Evolutionary conservation across 305 asterid species (phyloP).

Genomic region (Fraxinus velutina): DNA sequence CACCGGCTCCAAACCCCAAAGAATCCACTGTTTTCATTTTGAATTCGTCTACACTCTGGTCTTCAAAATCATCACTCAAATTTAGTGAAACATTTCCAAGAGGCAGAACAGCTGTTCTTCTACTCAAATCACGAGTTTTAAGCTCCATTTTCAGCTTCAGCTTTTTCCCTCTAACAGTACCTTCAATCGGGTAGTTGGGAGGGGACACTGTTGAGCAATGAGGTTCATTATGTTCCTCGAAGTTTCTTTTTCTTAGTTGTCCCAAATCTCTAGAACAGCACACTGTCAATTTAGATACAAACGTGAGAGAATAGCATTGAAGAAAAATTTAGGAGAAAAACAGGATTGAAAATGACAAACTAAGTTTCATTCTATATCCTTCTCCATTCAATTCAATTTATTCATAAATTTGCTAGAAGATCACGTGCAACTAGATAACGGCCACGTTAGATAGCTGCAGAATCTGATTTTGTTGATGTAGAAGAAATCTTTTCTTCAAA

Average conservation of each 20-base stretch:
- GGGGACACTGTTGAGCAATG: constrained; percentile 11
- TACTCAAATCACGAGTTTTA: not conserved
- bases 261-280: not conserved
- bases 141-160: constrained; percentile 19
- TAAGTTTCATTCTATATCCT: not conserved
- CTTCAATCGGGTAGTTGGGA: constrained; percentile 17
- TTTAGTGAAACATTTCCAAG: constrained; percentile 9
- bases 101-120: constrained; percentile 7
- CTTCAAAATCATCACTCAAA: not conserved
- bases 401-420: not conserved
- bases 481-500: constrained; percentile 25
- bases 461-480: constrained; percentile 19
- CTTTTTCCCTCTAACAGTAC: constrained; percentile 17
- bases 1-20: constrained; percentile 14
- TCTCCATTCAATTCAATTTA: not conserved
- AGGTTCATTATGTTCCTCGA: not conserved
- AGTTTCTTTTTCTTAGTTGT: constrained; percentile 1
- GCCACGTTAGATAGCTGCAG: not conserved
- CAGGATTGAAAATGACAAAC: not conserved
- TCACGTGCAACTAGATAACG: not conserved
- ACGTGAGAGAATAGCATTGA: not conserved
- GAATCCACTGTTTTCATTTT: constrained; percentile 10
- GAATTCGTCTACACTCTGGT: not conserved
- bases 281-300: not conserved
- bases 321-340: not conserved